Base-by-base conservation (phyloP, 306 rosid species). In the Cicer yamashitae region DNA sequence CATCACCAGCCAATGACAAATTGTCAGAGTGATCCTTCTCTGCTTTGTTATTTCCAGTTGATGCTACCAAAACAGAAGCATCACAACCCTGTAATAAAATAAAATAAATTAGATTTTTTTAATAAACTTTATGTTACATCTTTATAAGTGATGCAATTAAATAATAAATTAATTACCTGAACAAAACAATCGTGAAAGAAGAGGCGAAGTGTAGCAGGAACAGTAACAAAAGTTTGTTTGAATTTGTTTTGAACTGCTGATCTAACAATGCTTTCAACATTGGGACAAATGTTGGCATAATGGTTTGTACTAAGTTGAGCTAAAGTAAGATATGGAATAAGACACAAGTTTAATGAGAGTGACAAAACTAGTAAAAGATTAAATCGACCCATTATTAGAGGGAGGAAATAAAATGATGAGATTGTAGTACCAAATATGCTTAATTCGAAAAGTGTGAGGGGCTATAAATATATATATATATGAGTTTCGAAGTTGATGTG, bases 161-260 rank as follows among this genome's bases (percentile, higher is more conserved):
- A n/a, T 0, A 14, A 52, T 14, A 5, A 41, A 25, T 25, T 14
- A 41, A 44, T 13, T 80, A 91, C 98, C 87, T 81, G 89, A 48
- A 94, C 97, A 52, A 90, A 85, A 86, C 99, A 94, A 74, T 92
- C 99, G 2, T 94, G 99, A 62, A 94, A 94, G 82, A 90, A 90
- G 83, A 94, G 96, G 25, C 98, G 98, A 47, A 94, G 70, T 7
- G 98, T 94, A 15, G 94, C 93, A 0, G 96, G 99, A 47, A 91
- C 87, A 0, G 99, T 94, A 13, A 92, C 96, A 40, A 92, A 92
- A 0, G 99, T 94, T 45, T 92, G 89, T 3, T 77, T 80, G 22
- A 90, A 86, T 71, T 94, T 94, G 74, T 53, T 67, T 1, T 17
- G 74, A 39, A 94, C 99, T 0, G 30, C 91, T 13, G 54, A 40